phyloP scores from a whole-genome alignment of 2,329 filamentous ascomycete species.

The Epichloe typhina region DNA sequence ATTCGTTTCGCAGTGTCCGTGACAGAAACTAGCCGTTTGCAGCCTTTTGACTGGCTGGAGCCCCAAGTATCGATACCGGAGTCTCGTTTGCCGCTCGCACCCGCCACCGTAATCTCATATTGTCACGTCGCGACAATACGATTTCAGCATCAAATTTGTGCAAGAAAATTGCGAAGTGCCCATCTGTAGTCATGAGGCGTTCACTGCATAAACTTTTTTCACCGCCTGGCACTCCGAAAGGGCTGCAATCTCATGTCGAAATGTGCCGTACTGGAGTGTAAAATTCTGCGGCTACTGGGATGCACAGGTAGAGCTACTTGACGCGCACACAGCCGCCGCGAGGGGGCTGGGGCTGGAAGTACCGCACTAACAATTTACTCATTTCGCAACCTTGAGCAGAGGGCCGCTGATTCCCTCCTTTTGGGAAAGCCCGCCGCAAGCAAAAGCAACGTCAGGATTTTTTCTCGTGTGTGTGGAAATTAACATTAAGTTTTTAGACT shows the following conservation, averaged over 20 bases:
- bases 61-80: slow-evolving; percentile 12
- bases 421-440: neutral
- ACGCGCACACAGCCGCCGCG: slow-evolving; percentile 13
- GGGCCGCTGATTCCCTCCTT: neutral
- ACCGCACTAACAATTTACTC: slow-evolving; percentile 26
- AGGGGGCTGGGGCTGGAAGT: slow-evolving; percentile 15
- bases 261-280: slow-evolving; percentile 5
- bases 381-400: slow-evolving; percentile 6
- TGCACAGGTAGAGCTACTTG: slow-evolving; percentile 17
- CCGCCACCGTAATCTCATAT: neutral
- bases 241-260: neutral
- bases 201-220: neutral
- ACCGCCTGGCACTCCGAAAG: neutral
- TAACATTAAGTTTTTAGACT: slow-evolving; percentile 2
- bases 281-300: slow-evolving; percentile 19
- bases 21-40: slow-evolving; percentile 18
- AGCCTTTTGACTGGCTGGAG: slow-evolving; percentile 19
- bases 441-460: neutral
- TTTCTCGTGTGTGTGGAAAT: neutral
- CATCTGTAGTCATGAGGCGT: too few species aligned
- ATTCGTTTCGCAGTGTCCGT: slow-evolving; percentile 11
- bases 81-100: neutral
- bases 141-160: neutral
- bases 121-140: neutral
- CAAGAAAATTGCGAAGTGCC: neutral